Base-by-base conservation (phyloP, 257 asterid species). In the Eucommia ulmoides region DNA sequence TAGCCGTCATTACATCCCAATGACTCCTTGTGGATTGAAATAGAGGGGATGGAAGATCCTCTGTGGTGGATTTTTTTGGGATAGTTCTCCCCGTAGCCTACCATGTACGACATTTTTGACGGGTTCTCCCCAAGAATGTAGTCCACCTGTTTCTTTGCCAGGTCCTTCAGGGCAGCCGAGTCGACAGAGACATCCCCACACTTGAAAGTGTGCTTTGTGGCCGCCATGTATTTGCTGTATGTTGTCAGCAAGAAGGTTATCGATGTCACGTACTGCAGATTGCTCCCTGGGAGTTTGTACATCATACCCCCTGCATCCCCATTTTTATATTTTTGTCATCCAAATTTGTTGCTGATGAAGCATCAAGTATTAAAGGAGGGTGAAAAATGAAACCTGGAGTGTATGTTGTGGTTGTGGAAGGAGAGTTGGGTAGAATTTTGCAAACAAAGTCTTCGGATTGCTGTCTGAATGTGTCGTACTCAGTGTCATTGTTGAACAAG, bases 311-410 rank as follows among this genome's bases (percentile, higher is more conserved):
- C 48, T 42, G n/a, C n/a, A n/a, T n/a, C n/a, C n/a, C n/a, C n/a
- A n/a, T n/a, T n/a, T n/a, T n/a, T n/a, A n/a, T n/a, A n/a, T n/a
- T n/a, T n/a, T n/a, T n/a, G n/a, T n/a, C n/a, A n/a, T n/a, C n/a
- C n/a, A n/a, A n/a, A n/a, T n/a, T n/a, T n/a, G n/a, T n/a, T n/a
- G n/a, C n/a, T n/a, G n/a, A n/a, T n/a, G n/a, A n/a, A n/a, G n/a
- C n/a, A n/a, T n/a, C n/a, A n/a, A n/a, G n/a, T n/a, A n/a, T n/a
- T n/a, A n/a, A n/a, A n/a, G n/a, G n/a, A n/a, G n/a, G n/a, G n/a
- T n/a, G n/a, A n/a, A n/a, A n/a, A n/a, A n/a, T n/a, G n/a, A 95
- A 56, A 76, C 95, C 88, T 45, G 48, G 48, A 16, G 48, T 42
- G 19, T 42, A 42, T 42, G n/a, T 19, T 42, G 48, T 42, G 2